Base-by-base conservation (phyloP, 1,284 basidiomycete genomes). In the Paramarasmius palmivorus region DNA sequence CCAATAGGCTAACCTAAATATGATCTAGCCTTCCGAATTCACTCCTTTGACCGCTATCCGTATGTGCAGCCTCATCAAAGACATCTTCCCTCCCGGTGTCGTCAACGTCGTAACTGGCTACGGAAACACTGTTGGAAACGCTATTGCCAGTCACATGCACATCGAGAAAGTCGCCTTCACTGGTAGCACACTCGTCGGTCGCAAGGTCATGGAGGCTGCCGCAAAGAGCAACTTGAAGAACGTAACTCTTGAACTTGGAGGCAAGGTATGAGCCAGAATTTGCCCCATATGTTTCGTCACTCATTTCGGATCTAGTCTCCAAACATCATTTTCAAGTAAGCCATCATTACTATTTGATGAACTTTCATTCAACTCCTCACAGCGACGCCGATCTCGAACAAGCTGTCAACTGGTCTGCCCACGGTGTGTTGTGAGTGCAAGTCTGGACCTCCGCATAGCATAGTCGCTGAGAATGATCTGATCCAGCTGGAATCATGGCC, bases 151-250 rank as follows among this genome's bases (percentile, higher is more conserved):
- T 47, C 83, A 86, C 66, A 73, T 81, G 62, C 56, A 63, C 36
- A 73, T 75, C 67, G 73, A 76, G 48, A 77, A 76, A 68, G 66
- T 71, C 52, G 70, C 84, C 14, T 78, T 78, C 68, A 77, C 76
- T 6, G 76, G 76, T 22, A 71, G 66, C 36, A 86, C 85, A 17
- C 71, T 80, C 50, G 81, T 85, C 49, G 88, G 88, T 7, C 77
- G 84, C 17, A 77, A 80, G 79, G 85, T 98, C 71, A 84, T 93
- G 81, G 83, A 91, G 63, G 83, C 89, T 0, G 86, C 93, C 1
- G 86, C 93, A 4, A 84, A 87, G 73, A 87, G 81, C 46, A 95
- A 97, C 69, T 70, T 98, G 63, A 96, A 96, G 78, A 84, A 82
- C 49, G 89, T 96, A 49, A 93, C 93, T 3, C 84, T 97, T 62